Conservation (phyloP, 805 yeast species). For the Helenozyma rhizophorensis region DNA sequence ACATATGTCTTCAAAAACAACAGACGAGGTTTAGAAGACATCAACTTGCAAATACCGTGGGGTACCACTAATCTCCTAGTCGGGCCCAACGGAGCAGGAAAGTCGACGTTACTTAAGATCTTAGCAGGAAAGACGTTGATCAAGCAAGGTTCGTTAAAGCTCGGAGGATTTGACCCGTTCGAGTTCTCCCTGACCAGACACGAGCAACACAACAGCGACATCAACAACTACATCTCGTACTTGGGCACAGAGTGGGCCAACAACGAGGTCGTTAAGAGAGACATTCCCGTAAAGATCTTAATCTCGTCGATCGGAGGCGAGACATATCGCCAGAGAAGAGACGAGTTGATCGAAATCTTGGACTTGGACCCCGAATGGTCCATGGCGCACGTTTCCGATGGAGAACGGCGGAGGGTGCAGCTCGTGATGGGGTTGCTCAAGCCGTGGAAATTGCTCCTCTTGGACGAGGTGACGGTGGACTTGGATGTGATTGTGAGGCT, state of each 20-base stretch:
- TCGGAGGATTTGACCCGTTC: constrained; percentile 91
- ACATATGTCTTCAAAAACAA: constrained; percentile 63
- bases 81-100: constrained; percentile 98
- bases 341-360: constrained; percentile 65
- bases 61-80: constrained; percentile 73
- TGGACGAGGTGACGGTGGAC: constrained; percentile 97
- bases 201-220: constrained; percentile 38
- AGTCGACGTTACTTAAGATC: constrained; percentile 78
- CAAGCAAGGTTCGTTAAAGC: constrained; percentile 58
- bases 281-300: constrained; percentile 79
- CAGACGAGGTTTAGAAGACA: constrained; percentile 59
- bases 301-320: constrained; percentile 76
- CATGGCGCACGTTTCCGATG: constrained; percentile 89
- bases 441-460: constrained; percentile 83
- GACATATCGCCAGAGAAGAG: constrained; percentile 66
- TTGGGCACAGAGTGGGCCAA: constrained; percentile 98
- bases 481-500: constrained; percentile 88
- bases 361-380: constrained; percentile 90
- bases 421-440: constrained; percentile 86
- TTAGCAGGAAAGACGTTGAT: constrained; percentile 91
- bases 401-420: constrained; percentile 93
- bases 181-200: constrained; percentile 48
- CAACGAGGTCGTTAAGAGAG: constrained; percentile 84
- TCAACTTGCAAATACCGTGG: constrained; percentile 59
- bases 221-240: constrained; percentile 60